Evolutionary conservation across 305 asterid genomes (phyloP), one percentile per base, ranked within the genome.

Genomic region (Fraxinus sp.): DNA sequence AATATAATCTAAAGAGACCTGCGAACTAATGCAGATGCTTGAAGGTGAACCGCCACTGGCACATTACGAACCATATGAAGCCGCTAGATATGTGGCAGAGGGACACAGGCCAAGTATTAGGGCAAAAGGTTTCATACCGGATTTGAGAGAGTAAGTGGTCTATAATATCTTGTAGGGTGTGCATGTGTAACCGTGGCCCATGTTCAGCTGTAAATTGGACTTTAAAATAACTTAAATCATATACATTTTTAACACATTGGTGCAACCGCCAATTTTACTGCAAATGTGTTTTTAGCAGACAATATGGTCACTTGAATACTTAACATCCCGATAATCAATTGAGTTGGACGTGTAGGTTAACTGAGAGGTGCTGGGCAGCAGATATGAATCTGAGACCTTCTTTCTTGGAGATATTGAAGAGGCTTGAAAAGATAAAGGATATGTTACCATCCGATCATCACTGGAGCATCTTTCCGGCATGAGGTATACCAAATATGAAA

Each of bases 21-120:
- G 22, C 43, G 74, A 81, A 37, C 77, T 85, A 83, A 70, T 87
- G 88, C 97, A 96, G 98, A 96, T 96, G 99, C 91, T 96, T 78
- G 98, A 96, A 91, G 99, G 99, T 20, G 98, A 96, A 16, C 95
- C 98, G 78, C 98, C 98, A 18, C 82, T 96, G 89, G 84, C 97
- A 11, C 68, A 85, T 85, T 93, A 86, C 64, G 98, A 94, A 87
- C 98, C 99, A 32, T 92, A 92, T 79, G 98, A 94, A 86, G 98
- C 98, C 73, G 99, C 99, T 41, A 92, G 82, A 88, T 89, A 87
- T 74, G 91, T 91, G 85, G 85, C 99, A 36, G 99, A 96, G 86
- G 99, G 99, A 46, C 95, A 93, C 89, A 92, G 98, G 24, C 99
- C 99, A 64, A 71, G 74, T 49, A 90, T 93, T 83, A 91, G 88